Percentiles rank a stretch among this genome's conserved stretches.
phyloP scores from a whole-genome alignment of 495 filamentous ascomycete genomes.

The Bacidia gigantensis region DNA sequence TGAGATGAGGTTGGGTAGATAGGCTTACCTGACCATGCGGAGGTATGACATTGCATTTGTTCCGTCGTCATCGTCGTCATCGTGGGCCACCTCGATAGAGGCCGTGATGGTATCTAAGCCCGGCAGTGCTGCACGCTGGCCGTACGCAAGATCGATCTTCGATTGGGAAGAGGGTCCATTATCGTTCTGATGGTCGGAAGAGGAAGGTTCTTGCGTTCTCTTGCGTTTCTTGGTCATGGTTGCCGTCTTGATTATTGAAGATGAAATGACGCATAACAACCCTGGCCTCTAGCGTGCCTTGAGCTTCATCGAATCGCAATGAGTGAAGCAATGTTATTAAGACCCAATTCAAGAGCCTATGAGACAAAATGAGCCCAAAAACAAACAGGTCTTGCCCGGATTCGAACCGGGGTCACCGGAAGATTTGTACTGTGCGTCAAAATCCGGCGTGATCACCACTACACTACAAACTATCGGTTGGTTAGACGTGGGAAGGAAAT shows the following conservation, averaged over 20 bases:
- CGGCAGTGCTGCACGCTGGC: constrained; percentile 66
- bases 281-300: not conserved
- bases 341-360: too few species aligned
- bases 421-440: too few species aligned
- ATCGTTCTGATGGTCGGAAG: constrained; percentile 3
- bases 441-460: too few species aligned
- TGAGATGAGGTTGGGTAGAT: not conserved
- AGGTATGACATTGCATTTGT: constrained; percentile 63
- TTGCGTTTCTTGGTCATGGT: constrained; percentile 13
- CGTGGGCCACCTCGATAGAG: constrained; percentile 27
- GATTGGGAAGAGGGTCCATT: constrained; percentile 19
- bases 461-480: too few species aligned
- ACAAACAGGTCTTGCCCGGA: too few species aligned
- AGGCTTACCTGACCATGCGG: constrained; percentile 62
- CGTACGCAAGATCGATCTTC: constrained; percentile 50
- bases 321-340: too few species aligned
- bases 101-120: constrained; percentile 37
- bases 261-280: not conserved
- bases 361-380: too few species aligned
- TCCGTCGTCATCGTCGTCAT: constrained; percentile 32
- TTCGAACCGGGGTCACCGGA: too few species aligned
- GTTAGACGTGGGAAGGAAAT: too few species aligned
- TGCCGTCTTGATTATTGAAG: not conserved
- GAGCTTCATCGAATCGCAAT: not conserved
- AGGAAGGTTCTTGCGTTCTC: not conserved